Evolutionary conservation across 176 grass and related monocot species (phyloP).

Genomic region (Bonia amplexicaulis): DNA sequence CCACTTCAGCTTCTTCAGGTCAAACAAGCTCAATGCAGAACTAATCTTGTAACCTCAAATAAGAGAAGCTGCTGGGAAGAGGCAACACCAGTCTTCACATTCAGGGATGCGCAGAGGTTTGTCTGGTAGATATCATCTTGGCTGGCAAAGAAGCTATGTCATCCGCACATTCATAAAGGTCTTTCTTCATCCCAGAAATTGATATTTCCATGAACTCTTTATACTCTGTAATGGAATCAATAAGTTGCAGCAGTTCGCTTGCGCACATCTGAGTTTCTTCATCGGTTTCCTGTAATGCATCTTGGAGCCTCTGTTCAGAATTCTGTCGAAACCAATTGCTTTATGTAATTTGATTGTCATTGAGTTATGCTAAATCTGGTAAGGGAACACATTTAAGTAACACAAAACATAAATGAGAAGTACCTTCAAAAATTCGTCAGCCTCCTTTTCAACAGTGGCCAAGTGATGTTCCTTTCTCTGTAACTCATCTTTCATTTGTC

Average conservation of each 20-base stretch:
- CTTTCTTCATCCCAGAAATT: constrained; percentile 36
- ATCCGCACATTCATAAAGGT: constrained; percentile 54
- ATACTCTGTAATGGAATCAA: constrained; percentile 48
- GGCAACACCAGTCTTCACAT: background rate
- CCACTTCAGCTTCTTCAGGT: background rate
- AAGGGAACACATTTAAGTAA: background rate
- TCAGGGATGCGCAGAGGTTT: background rate
- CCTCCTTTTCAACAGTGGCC: constrained; percentile 47
- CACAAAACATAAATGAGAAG: background rate
- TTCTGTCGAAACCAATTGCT: constrained; percentile 28
- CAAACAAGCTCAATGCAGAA: background rate
- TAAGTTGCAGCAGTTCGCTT: constrained; percentile 43
- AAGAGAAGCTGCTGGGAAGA: background rate
- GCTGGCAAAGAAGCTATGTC: constrained; percentile 42
- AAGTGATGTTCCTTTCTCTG: constrained; percentile 40
- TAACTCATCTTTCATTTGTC: constrained; percentile 40
- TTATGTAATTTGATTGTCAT: background rate
- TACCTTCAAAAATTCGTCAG: constrained; percentile 61
- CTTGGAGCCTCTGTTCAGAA: constrained; percentile 41
- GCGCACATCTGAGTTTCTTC: constrained; percentile 51
- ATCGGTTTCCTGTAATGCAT: constrained; percentile 21
- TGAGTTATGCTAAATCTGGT: background rate
- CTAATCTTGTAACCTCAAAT: background rate
- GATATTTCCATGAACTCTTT: constrained; percentile 60
- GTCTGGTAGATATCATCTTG: constrained; percentile 15